phyloP scores from a whole-genome alignment of 148 eudicot species.

The Linanthus parryae region DNA sequence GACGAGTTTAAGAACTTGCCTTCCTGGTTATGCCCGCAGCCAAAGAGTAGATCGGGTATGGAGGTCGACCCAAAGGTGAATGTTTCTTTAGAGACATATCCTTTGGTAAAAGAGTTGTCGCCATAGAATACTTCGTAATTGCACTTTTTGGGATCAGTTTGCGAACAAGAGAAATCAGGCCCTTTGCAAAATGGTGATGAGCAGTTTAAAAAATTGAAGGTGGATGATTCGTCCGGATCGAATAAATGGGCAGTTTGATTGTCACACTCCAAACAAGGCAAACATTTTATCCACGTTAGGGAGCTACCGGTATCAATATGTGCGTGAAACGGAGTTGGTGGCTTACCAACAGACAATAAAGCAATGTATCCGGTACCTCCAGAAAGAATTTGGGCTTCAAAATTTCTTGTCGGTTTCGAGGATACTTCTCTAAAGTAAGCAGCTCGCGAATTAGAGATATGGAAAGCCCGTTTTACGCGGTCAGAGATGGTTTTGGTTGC shows the following conservation, averaged over 20 bases:
- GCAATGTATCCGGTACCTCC: constrained; percentile 16
- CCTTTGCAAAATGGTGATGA: background rate
- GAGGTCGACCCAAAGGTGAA: constrained; percentile 14
- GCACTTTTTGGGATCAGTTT: constrained; percentile 9
- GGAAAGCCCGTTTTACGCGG: constrained; percentile 17
- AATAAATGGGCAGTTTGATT: constrained; percentile 7
- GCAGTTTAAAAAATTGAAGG: constrained; percentile 7
- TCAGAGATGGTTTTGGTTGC: constrained; percentile 18
- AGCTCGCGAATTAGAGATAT: constrained; percentile 22
- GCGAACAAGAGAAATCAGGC: too few species aligned
- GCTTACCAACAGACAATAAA: constrained; percentile 26
- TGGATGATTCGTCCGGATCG: constrained; percentile 6
- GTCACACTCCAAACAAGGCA: constrained; percentile 18
- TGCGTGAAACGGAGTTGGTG: constrained; percentile 8
- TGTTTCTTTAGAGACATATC: constrained; percentile 24
- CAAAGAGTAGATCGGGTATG: constrained; percentile 9
- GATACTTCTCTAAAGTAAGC: constrained; percentile 1
- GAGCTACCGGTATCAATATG: constrained; percentile 30
- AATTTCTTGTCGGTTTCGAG: background rate
- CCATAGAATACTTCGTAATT: constrained; percentile 19
- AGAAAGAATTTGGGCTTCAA: constrained; percentile 9
- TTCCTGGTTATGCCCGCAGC: constrained; percentile 19
- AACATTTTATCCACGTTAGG: constrained; percentile 19
- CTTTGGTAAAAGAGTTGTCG: constrained; percentile 22
- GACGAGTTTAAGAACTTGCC: constrained; percentile 7